Conservation (phyloP, 2,329 filamentous ascomycete species). For the Bipolaris victoriae region DNA sequence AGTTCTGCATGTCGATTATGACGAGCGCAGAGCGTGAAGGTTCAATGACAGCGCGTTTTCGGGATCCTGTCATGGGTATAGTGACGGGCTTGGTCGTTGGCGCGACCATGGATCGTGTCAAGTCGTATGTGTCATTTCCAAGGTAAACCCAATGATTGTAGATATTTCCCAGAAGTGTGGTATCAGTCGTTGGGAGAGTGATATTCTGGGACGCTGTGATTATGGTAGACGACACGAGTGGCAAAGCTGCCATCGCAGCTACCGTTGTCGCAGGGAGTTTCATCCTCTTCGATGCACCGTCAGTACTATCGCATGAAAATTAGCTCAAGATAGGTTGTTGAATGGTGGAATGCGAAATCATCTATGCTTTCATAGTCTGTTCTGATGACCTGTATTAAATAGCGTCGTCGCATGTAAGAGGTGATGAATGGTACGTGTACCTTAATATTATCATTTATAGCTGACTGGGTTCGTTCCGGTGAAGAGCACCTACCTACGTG, state of each 20-base stretch:
- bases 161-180: constrained; percentile 20
- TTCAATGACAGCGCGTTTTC: constrained; percentile 22
- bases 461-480: not conserved
- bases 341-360: not conserved
- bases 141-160: constrained; percentile 23
- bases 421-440: not conserved
- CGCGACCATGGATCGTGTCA: constrained; percentile 18
- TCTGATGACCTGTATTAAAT: not conserved
- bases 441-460: not conserved
- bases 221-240: constrained; percentile 16
- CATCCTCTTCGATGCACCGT: not conserved
- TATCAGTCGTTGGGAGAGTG: constrained; percentile 10
- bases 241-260: not conserved
- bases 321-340: not conserved
- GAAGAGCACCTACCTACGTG: not conserved
- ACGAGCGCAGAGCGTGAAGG: constrained; percentile 44
- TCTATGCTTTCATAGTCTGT: not conserved
- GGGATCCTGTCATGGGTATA: constrained; percentile 34
- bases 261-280: not conserved
- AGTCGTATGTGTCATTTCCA: constrained; percentile 16
- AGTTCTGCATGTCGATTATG: constrained; percentile 50
- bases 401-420: not conserved
- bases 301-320: not conserved
- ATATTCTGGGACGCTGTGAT: constrained; percentile 39
- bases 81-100: constrained; percentile 23